Evolutionary conservation across 129 eudicot species (phyloP), one percentile per base, ranked within the genome.

Genomic region (Tanacetum coccineum): DNA sequence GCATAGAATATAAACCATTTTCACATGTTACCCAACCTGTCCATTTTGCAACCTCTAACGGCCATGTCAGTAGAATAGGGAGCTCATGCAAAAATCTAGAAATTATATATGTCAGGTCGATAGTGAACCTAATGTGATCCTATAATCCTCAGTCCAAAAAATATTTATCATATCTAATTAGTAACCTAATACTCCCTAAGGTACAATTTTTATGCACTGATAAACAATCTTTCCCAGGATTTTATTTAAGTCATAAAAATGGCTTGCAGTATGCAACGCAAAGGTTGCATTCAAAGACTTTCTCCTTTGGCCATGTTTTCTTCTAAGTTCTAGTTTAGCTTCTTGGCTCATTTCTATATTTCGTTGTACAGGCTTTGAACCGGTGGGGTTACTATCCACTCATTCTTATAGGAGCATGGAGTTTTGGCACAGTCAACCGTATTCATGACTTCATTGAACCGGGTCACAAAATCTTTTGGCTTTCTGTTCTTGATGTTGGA

Each of bases 341-440:
- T 30, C 18, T 26, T 55, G 30, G 28, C 42, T 70, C 36, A 40
- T 56, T 18, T 17, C 19, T 76, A 58, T 67, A 6, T 75, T 45
- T 47, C 25, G 28, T 66, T 70, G 25, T 64, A 14, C 70, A 92
- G 98, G 96, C 88, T 55, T 81, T 88, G 64, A 92, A 86, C 67
- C 84, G 87, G 59, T 92, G 98, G 96, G 96, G 98, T 66, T 92
- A 92, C 79, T 88, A 92, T 70, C 96, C 98, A 0, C 91, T 92
- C 74, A 92, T 92, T 80, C 91, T 92, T 51, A 86, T 93, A 58
- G 98, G 96, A 54, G 89, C 99, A n/a, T 93, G 99, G 99, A 87
- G 87, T 79, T 93, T 93, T 25, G 96, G 95, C 76, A 88, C 98
- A 30, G 81, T 92, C 79, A 92, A 92, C 77, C 96, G 96, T 25